Conservation (phyloP, 1,284 basidiomycete genomes). For the Ustilago hordei region DNA sequence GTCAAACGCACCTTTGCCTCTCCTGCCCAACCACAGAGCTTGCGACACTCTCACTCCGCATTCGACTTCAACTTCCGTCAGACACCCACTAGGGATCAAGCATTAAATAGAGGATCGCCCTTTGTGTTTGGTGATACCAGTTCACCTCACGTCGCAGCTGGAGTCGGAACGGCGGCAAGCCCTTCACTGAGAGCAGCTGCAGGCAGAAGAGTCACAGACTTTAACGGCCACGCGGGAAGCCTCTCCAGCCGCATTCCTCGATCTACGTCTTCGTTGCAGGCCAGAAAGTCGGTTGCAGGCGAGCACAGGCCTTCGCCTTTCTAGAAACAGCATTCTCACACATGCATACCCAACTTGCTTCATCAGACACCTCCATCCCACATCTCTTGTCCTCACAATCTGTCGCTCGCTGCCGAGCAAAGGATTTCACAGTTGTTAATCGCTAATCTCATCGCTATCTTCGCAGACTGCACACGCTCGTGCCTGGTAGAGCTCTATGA, state of each 20-base stretch:
- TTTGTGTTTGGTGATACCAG: conserved; percentile 22
- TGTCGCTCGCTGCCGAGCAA: neutral
- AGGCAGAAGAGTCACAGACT: conserved; percentile 24
- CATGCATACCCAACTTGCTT: neutral
- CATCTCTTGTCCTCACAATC: neutral
- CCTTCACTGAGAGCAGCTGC: conserved; percentile 1
- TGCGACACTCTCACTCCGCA: conserved; percentile 23
- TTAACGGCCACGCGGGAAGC: conserved; percentile 11
- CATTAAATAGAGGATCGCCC: conserved; percentile 11
- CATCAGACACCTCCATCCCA: neutral
- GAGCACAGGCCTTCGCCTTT: conserved; percentile 12
- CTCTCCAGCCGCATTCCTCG: conserved; percentile 32
- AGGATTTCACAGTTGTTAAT: neutral
- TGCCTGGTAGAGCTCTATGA: neutral
- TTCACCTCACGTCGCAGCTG: neutral
- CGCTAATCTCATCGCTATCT: neutral
- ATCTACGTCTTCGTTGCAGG: conserved; percentile 15
- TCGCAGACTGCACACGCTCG: neutral
- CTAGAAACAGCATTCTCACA: conserved; percentile 5
- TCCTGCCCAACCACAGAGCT: conserved; percentile 1
- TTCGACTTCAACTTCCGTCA: conserved; percentile 26
- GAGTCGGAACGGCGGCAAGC: conserved; percentile 2
- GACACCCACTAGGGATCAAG: neutral
- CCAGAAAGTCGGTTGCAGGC: conserved; percentile 13
- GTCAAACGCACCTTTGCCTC: conserved; percentile 35